Percentiles rank a stretch among this genome's conserved stretches.
These are phyloP conservation scores for Cladosporium sp. DNA, from an alignment of 2,329 filamentous ascomycete species.

Conservation along the genomic window DNA sequence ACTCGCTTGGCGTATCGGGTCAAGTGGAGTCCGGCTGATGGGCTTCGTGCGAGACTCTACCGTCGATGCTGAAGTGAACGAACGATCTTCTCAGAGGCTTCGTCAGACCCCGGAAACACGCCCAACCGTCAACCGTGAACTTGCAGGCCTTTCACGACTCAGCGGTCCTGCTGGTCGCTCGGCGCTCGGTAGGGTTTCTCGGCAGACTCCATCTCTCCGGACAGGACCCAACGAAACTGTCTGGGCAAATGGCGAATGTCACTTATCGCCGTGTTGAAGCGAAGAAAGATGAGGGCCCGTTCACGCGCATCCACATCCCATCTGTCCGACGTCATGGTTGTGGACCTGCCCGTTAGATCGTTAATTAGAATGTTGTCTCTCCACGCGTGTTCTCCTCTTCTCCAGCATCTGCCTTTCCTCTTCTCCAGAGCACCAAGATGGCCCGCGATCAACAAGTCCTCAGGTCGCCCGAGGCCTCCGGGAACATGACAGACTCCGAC, in stretches of 20 bases:
- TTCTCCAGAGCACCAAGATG: neutral
- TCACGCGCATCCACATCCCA: slow-evolving; percentile 1
- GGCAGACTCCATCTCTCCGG: slow-evolving; percentile 8
- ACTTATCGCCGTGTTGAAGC: neutral
- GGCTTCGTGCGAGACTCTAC: neutral
- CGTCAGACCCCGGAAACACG: neutral
- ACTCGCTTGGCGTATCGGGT: slow-evolving; percentile 6
- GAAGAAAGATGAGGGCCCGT: neutral
- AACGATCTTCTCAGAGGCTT: slow-evolving; percentile 12
- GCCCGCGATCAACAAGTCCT: slow-evolving; percentile 8
- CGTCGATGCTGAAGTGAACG: slow-evolving; percentile 5
- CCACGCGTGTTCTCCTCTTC: slow-evolving; percentile 4
- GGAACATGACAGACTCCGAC: slow-evolving; percentile 5
- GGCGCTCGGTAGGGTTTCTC: neutral
- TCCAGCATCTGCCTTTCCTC: slow-evolving; percentile 4
- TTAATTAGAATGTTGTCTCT: slow-evolving; percentile 6
- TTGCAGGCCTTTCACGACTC: slow-evolving; percentile 2
- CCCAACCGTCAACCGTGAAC: neutral
- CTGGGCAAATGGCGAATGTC: neutral
- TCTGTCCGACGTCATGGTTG: slow-evolving; percentile 8
- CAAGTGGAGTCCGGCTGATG: slow-evolving; percentile 1
- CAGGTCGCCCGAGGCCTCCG: neutral
- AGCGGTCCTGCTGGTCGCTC: neutral
- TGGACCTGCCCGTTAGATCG: slow-evolving; percentile 7
- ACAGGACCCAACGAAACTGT: slow-evolving; percentile 9